Conservation (phyloP, 2,329 filamentous ascomycete species). For the Botrytis galanthina region DNA sequence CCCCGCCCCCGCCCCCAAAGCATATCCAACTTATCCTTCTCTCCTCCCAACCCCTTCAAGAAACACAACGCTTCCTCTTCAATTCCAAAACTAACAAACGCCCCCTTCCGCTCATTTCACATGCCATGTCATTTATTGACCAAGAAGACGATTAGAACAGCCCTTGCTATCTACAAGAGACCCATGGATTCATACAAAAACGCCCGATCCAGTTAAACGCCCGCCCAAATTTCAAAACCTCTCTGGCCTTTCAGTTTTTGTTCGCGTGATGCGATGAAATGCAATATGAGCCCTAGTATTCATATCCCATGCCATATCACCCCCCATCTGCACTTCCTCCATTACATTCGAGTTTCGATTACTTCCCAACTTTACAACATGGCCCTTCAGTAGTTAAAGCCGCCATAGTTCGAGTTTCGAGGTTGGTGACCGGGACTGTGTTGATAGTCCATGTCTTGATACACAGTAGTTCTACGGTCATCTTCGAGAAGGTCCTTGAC, state of each 20-base stretch:
- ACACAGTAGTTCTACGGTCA: constrained; percentile 36
- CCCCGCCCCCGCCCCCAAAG: too few species aligned
- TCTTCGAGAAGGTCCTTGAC: constrained; percentile 74
- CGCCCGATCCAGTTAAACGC: constrained; percentile 17
- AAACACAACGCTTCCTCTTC: not conserved
- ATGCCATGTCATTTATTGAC: not conserved
- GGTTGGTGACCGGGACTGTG: constrained; percentile 26
- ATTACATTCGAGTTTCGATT: constrained; percentile 10
- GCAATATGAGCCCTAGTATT: not conserved
- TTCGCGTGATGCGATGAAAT: not conserved
- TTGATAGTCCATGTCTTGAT: constrained; percentile 37
- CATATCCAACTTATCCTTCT: not conserved
- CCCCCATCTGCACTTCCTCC: not conserved
- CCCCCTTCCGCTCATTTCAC: not conserved
- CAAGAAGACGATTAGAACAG: not conserved
- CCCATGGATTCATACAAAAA: constrained; percentile 15
- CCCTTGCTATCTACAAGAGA: not conserved
- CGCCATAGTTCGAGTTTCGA: constrained; percentile 39
- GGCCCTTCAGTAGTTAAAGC: constrained; percentile 31
- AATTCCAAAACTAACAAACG: not conserved
- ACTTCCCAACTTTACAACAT: not conserved
- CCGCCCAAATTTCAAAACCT: constrained; percentile 15
- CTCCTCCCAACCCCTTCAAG: not conserved
- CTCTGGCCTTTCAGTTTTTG: not conserved
- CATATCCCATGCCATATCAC: not conserved